Evolutionary conservation across 148 eudicot species (phyloP).

Genomic region (Silene conica): DNA sequence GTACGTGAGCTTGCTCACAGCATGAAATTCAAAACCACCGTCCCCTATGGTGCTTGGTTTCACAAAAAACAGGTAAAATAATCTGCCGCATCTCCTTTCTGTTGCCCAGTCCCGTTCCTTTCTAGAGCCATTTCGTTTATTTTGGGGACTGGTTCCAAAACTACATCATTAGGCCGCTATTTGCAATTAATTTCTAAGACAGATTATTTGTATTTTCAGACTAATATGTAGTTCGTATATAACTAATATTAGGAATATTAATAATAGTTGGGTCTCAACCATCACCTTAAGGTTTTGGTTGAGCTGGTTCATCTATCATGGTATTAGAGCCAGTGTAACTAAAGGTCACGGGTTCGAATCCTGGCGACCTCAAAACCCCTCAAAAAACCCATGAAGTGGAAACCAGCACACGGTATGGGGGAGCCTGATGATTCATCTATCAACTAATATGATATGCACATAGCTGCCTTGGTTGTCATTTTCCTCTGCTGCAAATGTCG

Average conservation of each 20-base stretch:
- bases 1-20: slow-evolving; percentile 87
- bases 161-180: background rate
- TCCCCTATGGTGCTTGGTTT: slow-evolving; percentile 95
- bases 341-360: too few relatives aligned
- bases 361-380: too few relatives aligned
- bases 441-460: background rate
- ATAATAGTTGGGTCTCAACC: too few relatives aligned
- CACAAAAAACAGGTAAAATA: slow-evolving; percentile 72
- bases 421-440: too few relatives aligned
- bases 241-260: too few relatives aligned
- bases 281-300: too few relatives aligned
- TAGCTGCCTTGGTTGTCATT: background rate
- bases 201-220: background rate
- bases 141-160: background rate
- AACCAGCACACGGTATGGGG: too few relatives aligned
- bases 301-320: too few relatives aligned
- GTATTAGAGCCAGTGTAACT: too few relatives aligned
- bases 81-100: background rate
- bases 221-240: background rate
- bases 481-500: background rate
- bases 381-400: too few relatives aligned
- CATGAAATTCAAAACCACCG: slow-evolving; percentile 51
- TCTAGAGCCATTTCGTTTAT: background rate
- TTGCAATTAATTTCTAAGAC: background rate
- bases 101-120: background rate